Evolutionary conservation across 331 rosid genomes (phyloP).

Genomic region (Rhamnella rubrinervis): DNA sequence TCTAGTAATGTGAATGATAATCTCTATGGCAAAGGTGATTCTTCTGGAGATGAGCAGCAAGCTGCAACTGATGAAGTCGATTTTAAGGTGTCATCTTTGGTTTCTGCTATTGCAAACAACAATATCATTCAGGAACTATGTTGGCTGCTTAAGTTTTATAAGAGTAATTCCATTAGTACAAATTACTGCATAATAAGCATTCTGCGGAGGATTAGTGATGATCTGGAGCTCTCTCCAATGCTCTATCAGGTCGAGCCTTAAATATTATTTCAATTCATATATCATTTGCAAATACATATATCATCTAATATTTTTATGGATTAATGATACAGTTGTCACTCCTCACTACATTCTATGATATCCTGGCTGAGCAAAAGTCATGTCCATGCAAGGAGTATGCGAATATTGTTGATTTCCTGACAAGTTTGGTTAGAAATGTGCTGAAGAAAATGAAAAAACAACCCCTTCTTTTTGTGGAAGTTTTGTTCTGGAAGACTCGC

Average conservation of each 20-base stretch:
- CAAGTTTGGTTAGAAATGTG: conserved; percentile 73
- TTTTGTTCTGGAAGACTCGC: conserved; percentile 90
- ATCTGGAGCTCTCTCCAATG: conserved; percentile 86
- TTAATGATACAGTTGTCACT: conserved; percentile 68
- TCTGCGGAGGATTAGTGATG: conserved; percentile 71
- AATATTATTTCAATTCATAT: background rate
- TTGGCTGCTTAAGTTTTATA: conserved; percentile 96
- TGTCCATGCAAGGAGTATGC: conserved; percentile 61
- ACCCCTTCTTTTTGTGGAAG: conserved; percentile 87
- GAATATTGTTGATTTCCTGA: conserved; percentile 64
- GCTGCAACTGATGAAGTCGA: conserved; percentile 73
- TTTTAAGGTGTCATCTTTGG: conserved; percentile 68
- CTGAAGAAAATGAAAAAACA: conserved; percentile 80
- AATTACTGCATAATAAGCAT: conserved; percentile 77
- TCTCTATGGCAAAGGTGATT: conserved; percentile 42
- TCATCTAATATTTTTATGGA: background rate
- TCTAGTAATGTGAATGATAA: conserved; percentile 43
- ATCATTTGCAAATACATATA: conserved; percentile 8
- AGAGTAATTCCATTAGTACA: conserved; percentile 67
- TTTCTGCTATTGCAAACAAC: conserved; percentile 75
- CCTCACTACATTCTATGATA: conserved; percentile 67
- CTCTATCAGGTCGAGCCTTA: conserved; percentile 71
- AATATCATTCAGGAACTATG: conserved; percentile 73
- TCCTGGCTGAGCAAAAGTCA: conserved; percentile 74
- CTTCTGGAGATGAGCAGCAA: conserved; percentile 71